Percentiles rank a stretch among this genome's conserved stretches.
phyloP scores from a whole-genome alignment of 495 filamentous ascomycete species.

The Lasiosphaeriaceae sp. region DNA sequence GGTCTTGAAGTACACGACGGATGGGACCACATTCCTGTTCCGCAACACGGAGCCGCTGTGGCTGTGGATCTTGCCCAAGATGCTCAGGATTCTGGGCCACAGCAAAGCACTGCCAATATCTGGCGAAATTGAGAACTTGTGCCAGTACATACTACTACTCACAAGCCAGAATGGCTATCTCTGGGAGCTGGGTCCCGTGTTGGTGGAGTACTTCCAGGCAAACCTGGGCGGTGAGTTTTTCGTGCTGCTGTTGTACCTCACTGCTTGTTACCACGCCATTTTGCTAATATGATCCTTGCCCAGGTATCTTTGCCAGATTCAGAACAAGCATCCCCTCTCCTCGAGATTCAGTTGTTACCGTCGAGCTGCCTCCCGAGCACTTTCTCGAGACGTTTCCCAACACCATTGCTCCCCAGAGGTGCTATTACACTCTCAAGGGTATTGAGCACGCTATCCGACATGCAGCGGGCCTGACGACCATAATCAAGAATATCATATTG shows the following conservation, averaged over 20 bases:
- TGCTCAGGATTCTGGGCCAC: constrained; percentile 55
- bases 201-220: constrained; percentile 42
- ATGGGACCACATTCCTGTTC: constrained; percentile 34
- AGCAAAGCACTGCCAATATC: constrained; percentile 36
- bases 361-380: constrained; percentile 21
- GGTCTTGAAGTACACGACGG: constrained; percentile 53
- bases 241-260: background rate
- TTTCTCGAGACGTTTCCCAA: constrained; percentile 14
- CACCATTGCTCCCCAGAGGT: constrained; percentile 8
- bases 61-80: constrained; percentile 70
- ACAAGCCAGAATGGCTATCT: constrained; percentile 34
- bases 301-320: constrained; percentile 21
- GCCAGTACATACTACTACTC: constrained; percentile 39
- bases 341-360: background rate
- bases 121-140: constrained; percentile 48
- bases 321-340: background rate
- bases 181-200: constrained; percentile 41
- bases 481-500: constrained; percentile 15
- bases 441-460: constrained; percentile 26
- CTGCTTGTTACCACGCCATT: background rate
- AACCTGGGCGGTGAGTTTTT: constrained; percentile 35
- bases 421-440: constrained; percentile 13
- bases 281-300: background rate
- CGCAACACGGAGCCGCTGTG: constrained; percentile 62
- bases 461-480: constrained; percentile 19